phyloP scores from a whole-genome alignment of 1,284 basidiomycete species.

The Mycena sp. region DNA sequence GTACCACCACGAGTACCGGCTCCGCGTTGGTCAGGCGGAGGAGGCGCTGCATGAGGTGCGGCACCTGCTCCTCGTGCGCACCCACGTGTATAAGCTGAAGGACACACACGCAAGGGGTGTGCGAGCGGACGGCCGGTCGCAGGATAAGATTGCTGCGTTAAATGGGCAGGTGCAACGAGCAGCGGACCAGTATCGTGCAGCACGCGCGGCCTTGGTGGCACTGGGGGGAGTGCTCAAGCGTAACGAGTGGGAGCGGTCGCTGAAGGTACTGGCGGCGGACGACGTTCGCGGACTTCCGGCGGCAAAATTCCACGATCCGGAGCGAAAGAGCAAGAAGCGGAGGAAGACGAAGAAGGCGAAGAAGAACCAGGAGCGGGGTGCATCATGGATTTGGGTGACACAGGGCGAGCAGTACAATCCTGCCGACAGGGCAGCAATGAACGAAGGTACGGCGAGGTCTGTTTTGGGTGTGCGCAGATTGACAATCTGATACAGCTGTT shows the following conservation, averaged over 20 bases:
- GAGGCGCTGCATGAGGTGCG: conserved; percentile 1
- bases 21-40: conserved; percentile 22
- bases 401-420: background rate
- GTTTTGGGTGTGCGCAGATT: no score
- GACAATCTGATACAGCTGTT: conserved; percentile 21
- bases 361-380: background rate
- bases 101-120: no score
- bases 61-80: conserved; percentile 24
- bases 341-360: background rate
- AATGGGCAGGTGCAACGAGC: conserved; percentile 8
- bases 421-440: background rate
- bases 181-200: conserved; percentile 9
- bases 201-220: background rate
- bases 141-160: conserved; percentile 3
- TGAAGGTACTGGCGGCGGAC: conserved; percentile 1
- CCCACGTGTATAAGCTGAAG: conserved; percentile 21
- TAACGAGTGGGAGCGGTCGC: conserved; percentile 9
- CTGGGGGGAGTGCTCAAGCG: background rate
- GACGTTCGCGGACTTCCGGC: conserved; percentile 10
- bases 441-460: background rate
- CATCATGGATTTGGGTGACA: conserved; percentile 25
- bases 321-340: background rate
- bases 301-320: background rate
- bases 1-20: conserved; percentile 8
- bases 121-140: no score